A percentile compares a stretch with the other conserved stretches of the same genome.
These are phyloP conservation scores for Pichia sp. DNA, from an alignment of 1,139 yeast species.

Conservation along the genomic window DNA sequence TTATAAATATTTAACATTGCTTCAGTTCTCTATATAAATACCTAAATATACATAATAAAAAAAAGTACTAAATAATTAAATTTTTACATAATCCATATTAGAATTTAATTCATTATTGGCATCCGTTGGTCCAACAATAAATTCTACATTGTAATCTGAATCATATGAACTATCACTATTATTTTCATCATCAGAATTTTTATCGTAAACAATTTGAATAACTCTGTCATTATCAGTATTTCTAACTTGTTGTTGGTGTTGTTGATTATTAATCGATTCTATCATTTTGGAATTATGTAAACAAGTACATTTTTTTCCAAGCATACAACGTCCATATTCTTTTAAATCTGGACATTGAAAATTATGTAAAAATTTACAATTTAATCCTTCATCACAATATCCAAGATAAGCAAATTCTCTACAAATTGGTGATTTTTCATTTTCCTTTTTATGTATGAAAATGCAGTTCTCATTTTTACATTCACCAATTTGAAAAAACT, in stretches of 20 bases:
- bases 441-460: constrained; percentile 46
- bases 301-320: constrained; percentile 21
- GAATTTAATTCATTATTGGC: constrained; percentile 14
- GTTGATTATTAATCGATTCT: background rate
- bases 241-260: background rate
- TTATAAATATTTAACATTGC: background rate
- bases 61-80: background rate
- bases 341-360: constrained; percentile 69
- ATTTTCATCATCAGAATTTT: constrained; percentile 6
- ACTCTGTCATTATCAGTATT: constrained; percentile 33
- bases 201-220: constrained; percentile 20
- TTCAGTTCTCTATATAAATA: background rate
- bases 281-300: constrained; percentile 4
- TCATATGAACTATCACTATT: constrained; percentile 3
- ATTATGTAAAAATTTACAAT: constrained; percentile 53
- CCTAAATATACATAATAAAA: background rate
- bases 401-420: constrained; percentile 64
- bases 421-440: constrained; percentile 39
- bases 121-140: constrained; percentile 15
- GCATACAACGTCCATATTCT: constrained; percentile 51
- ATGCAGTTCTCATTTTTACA: constrained; percentile 54
- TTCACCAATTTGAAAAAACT: constrained; percentile 41
- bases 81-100: background rate
- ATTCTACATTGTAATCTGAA: constrained; percentile 14
- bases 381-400: constrained; percentile 56